Percentiles rank a stretch among this genome's conserved stretches.
phyloP scores from a whole-genome alignment of 306 rosid species.

The Rosa rugosa region DNA sequence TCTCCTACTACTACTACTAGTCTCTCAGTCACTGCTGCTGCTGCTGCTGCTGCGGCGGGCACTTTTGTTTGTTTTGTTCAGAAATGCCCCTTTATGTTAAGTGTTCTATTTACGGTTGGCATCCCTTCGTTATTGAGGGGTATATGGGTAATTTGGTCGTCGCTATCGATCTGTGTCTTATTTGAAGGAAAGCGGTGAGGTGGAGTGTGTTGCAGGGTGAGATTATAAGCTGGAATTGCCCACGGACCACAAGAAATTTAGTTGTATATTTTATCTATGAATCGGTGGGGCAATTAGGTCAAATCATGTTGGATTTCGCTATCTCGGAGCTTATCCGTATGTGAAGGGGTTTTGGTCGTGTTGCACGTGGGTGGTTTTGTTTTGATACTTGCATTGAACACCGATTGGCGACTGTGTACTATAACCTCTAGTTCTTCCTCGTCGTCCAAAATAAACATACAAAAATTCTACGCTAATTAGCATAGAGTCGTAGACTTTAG shows the following conservation, averaged over 20 bases:
- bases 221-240: background rate
- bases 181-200: background rate
- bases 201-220: background rate
- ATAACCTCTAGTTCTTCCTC: background rate
- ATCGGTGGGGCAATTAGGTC: background rate
- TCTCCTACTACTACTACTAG: background rate
- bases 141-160: background rate
- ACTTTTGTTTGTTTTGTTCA: conserved; percentile 4
- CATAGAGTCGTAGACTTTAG: no score
- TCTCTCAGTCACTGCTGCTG: background rate
- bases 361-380: conserved; percentile 21
- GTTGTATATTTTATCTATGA: background rate
- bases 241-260: background rate
- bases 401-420: background rate
- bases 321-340: conserved; percentile 3
- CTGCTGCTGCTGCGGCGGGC: background rate
- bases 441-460: no score
- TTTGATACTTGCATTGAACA: background rate
- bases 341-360: background rate
- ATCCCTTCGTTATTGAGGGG: background rate
- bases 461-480: no score
- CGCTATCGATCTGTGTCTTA: no score
- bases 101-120: background rate
- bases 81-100: background rate
- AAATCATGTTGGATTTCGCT: background rate